Evolutionary conservation across 73 alveolate species (phyloP).

Genomic region (Stentor coeruleus): DNA sequence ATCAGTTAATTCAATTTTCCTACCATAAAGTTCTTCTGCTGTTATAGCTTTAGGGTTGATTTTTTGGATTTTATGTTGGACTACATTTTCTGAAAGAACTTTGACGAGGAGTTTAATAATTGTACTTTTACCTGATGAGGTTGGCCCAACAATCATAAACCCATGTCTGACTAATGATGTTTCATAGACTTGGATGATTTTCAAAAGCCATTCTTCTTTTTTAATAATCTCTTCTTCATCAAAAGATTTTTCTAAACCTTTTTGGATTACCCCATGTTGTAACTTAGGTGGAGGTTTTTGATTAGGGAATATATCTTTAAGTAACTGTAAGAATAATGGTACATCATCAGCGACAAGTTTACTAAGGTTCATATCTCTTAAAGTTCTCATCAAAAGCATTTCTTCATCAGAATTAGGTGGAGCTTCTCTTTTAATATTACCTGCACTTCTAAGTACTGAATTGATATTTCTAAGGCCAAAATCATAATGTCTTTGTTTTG

Average conservation of each 20-base stretch:
- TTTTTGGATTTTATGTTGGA: conserved; percentile 33
- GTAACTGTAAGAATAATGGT: conserved; percentile 96
- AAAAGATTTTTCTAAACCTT: conserved; percentile 56
- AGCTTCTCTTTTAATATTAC: conserved; percentile 93
- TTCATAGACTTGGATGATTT: conserved; percentile 98
- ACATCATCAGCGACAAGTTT: conserved; percentile 99
- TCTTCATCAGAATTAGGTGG: conserved; percentile 79
- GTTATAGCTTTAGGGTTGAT: conserved; percentile 99
- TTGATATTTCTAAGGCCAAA: conserved; percentile 97
- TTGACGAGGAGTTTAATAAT: conserved; percentile 74
- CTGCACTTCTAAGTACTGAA: conserved; percentile 98
- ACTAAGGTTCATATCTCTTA: conserved; percentile 98
- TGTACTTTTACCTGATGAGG: conserved; percentile 95
- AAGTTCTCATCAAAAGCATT: conserved; percentile 94
- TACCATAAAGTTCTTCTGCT: conserved; percentile 98
- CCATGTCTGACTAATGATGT: conserved; percentile 99
- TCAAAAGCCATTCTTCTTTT: conserved; percentile 89
- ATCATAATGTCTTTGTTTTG: conserved; percentile 97
- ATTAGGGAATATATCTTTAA: conserved; percentile 99
- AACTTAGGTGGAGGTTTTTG: conserved; percentile 95
- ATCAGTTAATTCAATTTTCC: conserved; percentile 95
- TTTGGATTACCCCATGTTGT: conserved; percentile 94
- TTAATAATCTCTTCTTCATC: conserved; percentile 33
- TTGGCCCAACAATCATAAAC: conserved; percentile 99
- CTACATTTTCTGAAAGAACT: conserved; percentile 57